Conservation (phyloP, 176 grass and related monocot genomes). For the Raddia guianensis region DNA sequence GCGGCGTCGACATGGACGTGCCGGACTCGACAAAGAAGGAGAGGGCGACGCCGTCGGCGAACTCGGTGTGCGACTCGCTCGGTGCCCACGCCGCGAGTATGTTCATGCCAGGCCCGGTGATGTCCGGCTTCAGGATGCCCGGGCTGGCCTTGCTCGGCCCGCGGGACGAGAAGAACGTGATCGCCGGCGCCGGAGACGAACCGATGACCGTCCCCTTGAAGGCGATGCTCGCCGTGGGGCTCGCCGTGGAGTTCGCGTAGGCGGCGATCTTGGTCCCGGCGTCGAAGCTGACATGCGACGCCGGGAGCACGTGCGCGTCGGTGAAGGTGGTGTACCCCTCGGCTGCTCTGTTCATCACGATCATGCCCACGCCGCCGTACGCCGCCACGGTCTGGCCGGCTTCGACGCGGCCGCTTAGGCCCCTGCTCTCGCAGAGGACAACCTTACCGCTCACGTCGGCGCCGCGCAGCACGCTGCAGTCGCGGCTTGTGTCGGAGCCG, state of each 20-base stretch:
- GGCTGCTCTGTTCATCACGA: conserved; percentile 54
- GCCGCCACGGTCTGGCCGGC: conserved; percentile 54
- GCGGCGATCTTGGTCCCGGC: conserved; percentile 51
- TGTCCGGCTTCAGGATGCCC: conserved; percentile 79
- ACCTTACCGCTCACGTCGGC: conserved; percentile 60
- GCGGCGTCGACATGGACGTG: conserved; percentile 90
- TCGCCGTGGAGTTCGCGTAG: conserved; percentile 61
- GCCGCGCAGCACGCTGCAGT: conserved; percentile 62
- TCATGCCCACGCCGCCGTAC: conserved; percentile 57
- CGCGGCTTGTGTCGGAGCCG: conserved; percentile 47
- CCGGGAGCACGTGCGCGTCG: conserved; percentile 61
- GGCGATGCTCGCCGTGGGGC: conserved; percentile 55
- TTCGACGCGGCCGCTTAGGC: conserved; percentile 49
- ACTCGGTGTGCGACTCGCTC: conserved; percentile 54
- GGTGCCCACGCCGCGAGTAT: conserved; percentile 80
- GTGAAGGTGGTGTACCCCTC: conserved; percentile 69
- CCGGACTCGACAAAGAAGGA: conserved; percentile 75
- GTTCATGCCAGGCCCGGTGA: conserved; percentile 88
- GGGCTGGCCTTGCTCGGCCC: conserved; percentile 67
- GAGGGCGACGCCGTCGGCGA: conserved; percentile 44
- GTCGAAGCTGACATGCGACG: conserved; percentile 59
- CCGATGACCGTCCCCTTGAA: conserved; percentile 74
- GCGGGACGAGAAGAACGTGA: conserved; percentile 80
- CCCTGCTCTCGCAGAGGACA: conserved; percentile 67
- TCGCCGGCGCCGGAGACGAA: conserved; percentile 52